Evolutionary conservation across 139 green algal genomes (phyloP), one percentile per base, ranked within the genome.

Genomic region (Diplosphaera chodatii): DNA sequence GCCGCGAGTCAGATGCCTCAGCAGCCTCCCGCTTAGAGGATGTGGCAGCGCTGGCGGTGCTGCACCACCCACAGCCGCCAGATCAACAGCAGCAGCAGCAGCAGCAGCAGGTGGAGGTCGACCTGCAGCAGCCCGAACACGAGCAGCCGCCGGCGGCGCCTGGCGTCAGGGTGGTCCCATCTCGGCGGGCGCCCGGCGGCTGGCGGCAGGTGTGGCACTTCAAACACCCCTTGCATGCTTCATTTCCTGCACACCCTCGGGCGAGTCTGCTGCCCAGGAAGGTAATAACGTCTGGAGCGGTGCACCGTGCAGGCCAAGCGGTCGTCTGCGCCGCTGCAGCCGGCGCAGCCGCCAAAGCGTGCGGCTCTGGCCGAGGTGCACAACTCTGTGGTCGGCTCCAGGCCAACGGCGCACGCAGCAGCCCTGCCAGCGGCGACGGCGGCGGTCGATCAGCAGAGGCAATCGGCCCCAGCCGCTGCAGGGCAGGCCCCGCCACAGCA

Each of bases 291-390:
- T n/a, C n/a, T n/a, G n/a, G n/a, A n/a, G n/a, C n/a, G n/a, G n/a
- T n/a, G n/a, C n/a, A n/a, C n/a, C n/a, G n/a, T n/a, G 37, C 48
- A 59, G 48, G 48, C 48, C 48, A 59, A 59, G 48, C 48, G 48
- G 3, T 5, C 16, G 18, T 59, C 48, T 4, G 48, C 48, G 48
- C 48, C 48, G 48, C 48, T 59, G 48, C 48, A 23, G 48, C 13
- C 13, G 13, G 13, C 48, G 16, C 16, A 10, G 48, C 13, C 48
- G 13, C 13, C 48, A 10, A 59, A 59, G 48, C 48, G 48, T 3
- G 13, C 48, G 25, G 48, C 48, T 10, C 48, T 59, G 48, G 16
- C 18, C 13, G 48, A 59, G 48, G 48, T 59, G 48, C 48, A 10
- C 13, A 23, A 59, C 16, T 21, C 48, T 10, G 48, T 18, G 48